Evolutionary conservation across 1,139 yeast genomes (phyloP).

Genomic region (Ogataea hybrid): DNA sequence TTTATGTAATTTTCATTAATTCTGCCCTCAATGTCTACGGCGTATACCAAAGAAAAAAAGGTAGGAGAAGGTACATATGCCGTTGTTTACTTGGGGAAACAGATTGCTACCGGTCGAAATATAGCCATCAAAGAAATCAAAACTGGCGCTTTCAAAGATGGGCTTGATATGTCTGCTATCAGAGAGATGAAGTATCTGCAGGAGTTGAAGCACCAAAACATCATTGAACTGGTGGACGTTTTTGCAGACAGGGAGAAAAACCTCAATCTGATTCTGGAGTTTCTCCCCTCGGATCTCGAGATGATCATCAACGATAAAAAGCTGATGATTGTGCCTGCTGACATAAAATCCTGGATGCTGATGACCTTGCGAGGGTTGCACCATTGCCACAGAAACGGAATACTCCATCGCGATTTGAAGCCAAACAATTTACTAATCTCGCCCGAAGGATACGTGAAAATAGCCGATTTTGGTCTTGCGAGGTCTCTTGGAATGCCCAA

Average conservation of each 20-base stretch:
- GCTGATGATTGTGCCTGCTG: slow-evolving; percentile 78
- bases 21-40: slow-evolving; percentile 18
- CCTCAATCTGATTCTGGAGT: slow-evolving; percentile 85
- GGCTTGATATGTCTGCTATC: slow-evolving; percentile 95
- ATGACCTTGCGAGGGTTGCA: slow-evolving; percentile 95
- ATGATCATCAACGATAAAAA: slow-evolving; percentile 79
- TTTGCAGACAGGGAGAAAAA: slow-evolving; percentile 62
- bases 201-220: slow-evolving; percentile 78
- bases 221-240: slow-evolving; percentile 85
- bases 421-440: slow-evolving; percentile 82
- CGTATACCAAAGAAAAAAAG: slow-evolving; percentile 55
- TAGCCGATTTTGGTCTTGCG: slow-evolving; percentile 97
- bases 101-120: slow-evolving; percentile 51
- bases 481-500: slow-evolving; percentile 77
- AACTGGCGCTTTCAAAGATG: slow-evolving; percentile 92
- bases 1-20: slow-evolving; percentile 8
- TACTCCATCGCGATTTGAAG: slow-evolving; percentile 85
- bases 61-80: slow-evolving; percentile 99
- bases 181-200: slow-evolving; percentile 92
- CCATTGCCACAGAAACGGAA: slow-evolving; percentile 89
- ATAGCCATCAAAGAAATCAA: slow-evolving; percentile 96
- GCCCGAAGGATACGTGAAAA: slow-evolving; percentile 81
- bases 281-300: slow-evolving; percentile 88
- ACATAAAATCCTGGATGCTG: slow-evolving; percentile 88
- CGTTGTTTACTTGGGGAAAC: slow-evolving; percentile 84